Percentiles rank a stretch among this genome's conserved stretches.
These are phyloP conservation scores for Ustilago nuda DNA, from an alignment of 1,284 basidiomycete genomes.

Conservation along the genomic window DNA sequence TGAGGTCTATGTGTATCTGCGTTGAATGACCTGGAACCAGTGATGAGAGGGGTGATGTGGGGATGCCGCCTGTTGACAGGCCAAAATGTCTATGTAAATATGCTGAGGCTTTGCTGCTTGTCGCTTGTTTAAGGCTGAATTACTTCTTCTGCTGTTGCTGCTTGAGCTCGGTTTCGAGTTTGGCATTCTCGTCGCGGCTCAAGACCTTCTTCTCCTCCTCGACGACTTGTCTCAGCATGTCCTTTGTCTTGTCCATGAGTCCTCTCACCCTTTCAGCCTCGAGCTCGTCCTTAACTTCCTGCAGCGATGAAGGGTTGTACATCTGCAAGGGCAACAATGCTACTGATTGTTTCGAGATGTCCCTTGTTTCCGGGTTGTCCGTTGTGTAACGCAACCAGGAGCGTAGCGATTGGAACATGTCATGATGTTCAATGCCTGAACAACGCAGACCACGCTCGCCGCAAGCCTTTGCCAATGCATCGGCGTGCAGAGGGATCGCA, in stretches of 20 bases:
- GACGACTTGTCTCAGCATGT: constrained; percentile 58
- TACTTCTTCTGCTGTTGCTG: constrained; percentile 10
- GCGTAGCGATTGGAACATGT: constrained; percentile 41
- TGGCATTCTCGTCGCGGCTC: constrained; percentile 18
- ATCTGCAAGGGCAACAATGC: constrained; percentile 51
- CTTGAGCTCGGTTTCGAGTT: constrained; percentile 21
- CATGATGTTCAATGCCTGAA: constrained; percentile 26
- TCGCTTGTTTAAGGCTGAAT: not conserved
- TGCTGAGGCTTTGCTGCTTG: not conserved
- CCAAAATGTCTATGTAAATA: not conserved
- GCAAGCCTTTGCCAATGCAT: constrained; percentile 57
- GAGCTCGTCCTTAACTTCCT: constrained; percentile 29
- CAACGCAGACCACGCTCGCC: constrained; percentile 55
- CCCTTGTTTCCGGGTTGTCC: constrained; percentile 17
- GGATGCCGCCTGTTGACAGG: not conserved
- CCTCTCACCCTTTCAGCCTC: constrained; percentile 37
- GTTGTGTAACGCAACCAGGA: constrained; percentile 45
- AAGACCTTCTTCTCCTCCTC: constrained; percentile 55
- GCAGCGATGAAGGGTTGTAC: constrained; percentile 33
- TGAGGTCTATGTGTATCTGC: constrained; percentile 3
- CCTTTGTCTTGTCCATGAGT: constrained; percentile 54
- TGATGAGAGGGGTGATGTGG: constrained; percentile 10
- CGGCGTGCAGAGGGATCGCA: constrained; percentile 33
- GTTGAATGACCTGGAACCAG: not conserved
- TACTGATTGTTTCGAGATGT: constrained; percentile 18